Conservation (phyloP, 345 rosid species). For the Bruguiera gymnorhiza region DNA sequence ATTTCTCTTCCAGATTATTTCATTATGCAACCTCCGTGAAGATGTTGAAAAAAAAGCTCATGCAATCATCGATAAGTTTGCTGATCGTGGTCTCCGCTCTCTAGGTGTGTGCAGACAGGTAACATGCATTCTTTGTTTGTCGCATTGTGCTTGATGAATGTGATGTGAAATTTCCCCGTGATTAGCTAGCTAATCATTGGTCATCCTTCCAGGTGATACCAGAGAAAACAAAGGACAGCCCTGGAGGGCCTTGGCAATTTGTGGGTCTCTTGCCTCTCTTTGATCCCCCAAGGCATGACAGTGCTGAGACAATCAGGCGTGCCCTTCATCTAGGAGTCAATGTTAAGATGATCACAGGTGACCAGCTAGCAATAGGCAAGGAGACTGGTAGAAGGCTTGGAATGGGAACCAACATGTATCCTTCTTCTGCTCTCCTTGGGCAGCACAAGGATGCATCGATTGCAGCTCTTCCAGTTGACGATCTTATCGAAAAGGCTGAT, state of each 20-base stretch:
- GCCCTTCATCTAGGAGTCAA: conserved; percentile 89
- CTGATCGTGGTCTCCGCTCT: conserved; percentile 79
- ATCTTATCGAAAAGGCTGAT: conserved; percentile 91
- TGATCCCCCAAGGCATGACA: conserved; percentile 96
- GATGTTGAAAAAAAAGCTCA: conserved; percentile 63
- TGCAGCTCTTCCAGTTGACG: conserved; percentile 61
- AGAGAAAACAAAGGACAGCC: conserved; percentile 59
- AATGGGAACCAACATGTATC: conserved; percentile 96
- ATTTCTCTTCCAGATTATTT: conserved; percentile 47
- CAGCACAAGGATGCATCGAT: conserved; percentile 49
- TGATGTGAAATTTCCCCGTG: background rate
- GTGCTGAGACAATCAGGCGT: conserved; percentile 86
- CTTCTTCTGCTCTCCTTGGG: conserved; percentile 89
- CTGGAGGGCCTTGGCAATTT: conserved; percentile 86
- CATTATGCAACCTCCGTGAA: conserved; percentile 61
- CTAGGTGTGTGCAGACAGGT: conserved; percentile 77
- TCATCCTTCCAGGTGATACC: conserved; percentile 44
- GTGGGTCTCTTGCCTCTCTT: conserved; percentile 86
- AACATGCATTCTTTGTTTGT: background rate
- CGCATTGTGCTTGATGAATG: background rate
- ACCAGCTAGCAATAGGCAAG: conserved; percentile 88
- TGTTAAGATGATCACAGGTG: conserved; percentile 96
- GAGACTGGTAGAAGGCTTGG: conserved; percentile 95
- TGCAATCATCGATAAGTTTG: conserved; percentile 78
- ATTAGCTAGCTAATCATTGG: background rate